phyloP scores from a whole-genome alignment of 2,329 filamentous ascomycete species.

The Whalleya microplaca region DNA sequence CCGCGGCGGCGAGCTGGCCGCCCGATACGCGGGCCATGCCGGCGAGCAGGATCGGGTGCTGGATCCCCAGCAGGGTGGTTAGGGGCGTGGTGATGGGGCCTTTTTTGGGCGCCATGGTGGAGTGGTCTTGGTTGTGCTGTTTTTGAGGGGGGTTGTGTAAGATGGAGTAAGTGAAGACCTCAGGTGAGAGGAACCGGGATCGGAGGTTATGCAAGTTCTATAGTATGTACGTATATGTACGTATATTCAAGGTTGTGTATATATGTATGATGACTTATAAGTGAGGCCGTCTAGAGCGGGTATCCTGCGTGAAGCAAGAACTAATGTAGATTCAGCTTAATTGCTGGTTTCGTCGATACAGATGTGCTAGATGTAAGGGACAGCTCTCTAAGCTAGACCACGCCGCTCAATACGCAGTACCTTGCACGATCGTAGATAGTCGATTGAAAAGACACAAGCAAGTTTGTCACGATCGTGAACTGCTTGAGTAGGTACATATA shows the following conservation, averaged over 20 bases:
- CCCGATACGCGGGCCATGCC: conserved; percentile 90
- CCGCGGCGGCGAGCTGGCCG: conserved; percentile 78
- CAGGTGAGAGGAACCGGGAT: too few relatives aligned
- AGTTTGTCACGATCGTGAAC: background rate
- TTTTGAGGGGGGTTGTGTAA: background rate
- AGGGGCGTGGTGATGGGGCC: conserved; percentile 75
- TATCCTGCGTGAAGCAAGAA: too few relatives aligned
- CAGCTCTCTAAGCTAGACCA: too few relatives aligned
- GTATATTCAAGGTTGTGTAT: too few relatives aligned
- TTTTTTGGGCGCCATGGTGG: conserved; percentile 43
- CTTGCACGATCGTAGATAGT: background rate
- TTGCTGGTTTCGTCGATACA: too few relatives aligned
- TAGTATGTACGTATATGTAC: too few relatives aligned
- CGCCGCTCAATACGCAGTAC: background rate
- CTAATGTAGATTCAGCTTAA: too few relatives aligned
- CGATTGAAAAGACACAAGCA: background rate
- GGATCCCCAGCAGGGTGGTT: conserved; percentile 77
- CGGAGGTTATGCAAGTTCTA: too few relatives aligned
- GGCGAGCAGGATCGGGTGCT: conserved; percentile 87
- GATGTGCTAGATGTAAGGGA: too few relatives aligned
- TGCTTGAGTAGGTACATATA: background rate
- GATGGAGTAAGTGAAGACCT: background rate
- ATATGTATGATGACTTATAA: too few relatives aligned
- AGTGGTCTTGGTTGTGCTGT: background rate
- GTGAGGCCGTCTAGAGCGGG: too few relatives aligned